These are phyloP conservation scores for Backusella circina DNA, from an alignment of 192 early-diverging fungal genomes.

Conservation along the genomic window DNA sequence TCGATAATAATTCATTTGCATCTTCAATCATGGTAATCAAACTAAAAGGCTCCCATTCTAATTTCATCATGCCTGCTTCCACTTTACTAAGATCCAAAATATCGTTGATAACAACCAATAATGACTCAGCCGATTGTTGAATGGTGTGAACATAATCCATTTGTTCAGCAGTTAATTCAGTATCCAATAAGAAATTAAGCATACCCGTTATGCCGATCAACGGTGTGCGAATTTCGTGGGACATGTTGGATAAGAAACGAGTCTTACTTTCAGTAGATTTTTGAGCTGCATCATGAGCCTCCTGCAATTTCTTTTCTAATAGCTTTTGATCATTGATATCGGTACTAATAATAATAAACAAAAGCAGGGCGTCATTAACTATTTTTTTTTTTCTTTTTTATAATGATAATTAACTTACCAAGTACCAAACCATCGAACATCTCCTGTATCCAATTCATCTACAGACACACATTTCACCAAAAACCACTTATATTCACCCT, in stretches of 20 bases:
- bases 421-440: conserved; percentile 53
- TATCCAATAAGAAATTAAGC: conserved; percentile 71
- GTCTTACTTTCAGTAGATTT: conserved; percentile 61
- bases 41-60: conserved; percentile 69
- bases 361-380: neutral
- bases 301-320: conserved; percentile 52
- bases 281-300: conserved; percentile 56
- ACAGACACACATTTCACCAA: conserved; percentile 56
- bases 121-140: conserved; percentile 67
- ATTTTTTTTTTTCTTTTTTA: too few species aligned
- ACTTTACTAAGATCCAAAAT: conserved; percentile 82
- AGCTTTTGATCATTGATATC: conserved; percentile 60
- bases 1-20: conserved; percentile 70
- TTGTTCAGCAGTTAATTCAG: conserved; percentile 72
- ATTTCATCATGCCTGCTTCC: conserved; percentile 80
- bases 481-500: conserved; percentile 50
- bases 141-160: conserved; percentile 78
- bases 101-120: conserved; percentile 80
- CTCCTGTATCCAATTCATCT: conserved; percentile 42
- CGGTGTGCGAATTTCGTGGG: conserved; percentile 77
- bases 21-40: conserved; percentile 60
- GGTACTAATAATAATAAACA: conserved; percentile 37
- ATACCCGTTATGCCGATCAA: conserved; percentile 78
- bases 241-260: conserved; percentile 59
- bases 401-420: conserved; percentile 29